Evolutionary conservation across 129 eudicot genomes (phyloP), one percentile per base, ranked within the genome.

Genomic region (Lactuca saligna): DNA sequence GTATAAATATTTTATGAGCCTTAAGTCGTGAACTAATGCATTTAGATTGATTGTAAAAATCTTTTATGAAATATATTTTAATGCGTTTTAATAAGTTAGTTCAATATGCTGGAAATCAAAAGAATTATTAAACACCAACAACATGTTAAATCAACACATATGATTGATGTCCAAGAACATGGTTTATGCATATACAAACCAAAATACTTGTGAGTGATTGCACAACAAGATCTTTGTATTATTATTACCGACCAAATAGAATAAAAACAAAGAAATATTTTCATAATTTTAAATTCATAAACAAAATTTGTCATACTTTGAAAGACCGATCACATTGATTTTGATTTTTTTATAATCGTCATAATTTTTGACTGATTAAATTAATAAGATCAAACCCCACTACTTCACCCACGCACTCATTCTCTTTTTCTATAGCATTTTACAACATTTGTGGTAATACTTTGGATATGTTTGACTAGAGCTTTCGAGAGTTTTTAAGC

Each of bases 241-340:
- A 76, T 76, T 76, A 76, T 76, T 76, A 70, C 75, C 75, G 80
- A 76, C 80, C 71, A 69, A 68, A 69, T 41, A 44, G 68, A 51
- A 41, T 54, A 61, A 60, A 31, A 63, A 63, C 70, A 69, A 53
- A 17, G 7, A 31, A 69, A 42, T 14, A 53, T 61, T 76, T 61
- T 5, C 51, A 61, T 54, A 29, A n/a, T 29, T 31, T 67, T 39
- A 16, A 5, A 64, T 5, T 34, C 38, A 5, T 54, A 71, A 63
- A 39, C 64, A 63, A 54, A 29, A 10, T 39, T 54, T 17, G 71
- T 46, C 51, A 11, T 46, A 12, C 51, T 4, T 3, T 10, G 15
- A 12, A 46, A 46, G 12, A 12, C 51, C 51, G 8, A 46, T 46
- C 51, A 12, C 51, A 46, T 46, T 46, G 15, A 11, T 10, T 1